A percentile compares a stretch with the other conserved stretches of the same genome.
Conservation (phyloP, 2,329 filamentous ascomycete genomes). For the Aspergillus flavus region DNA sequence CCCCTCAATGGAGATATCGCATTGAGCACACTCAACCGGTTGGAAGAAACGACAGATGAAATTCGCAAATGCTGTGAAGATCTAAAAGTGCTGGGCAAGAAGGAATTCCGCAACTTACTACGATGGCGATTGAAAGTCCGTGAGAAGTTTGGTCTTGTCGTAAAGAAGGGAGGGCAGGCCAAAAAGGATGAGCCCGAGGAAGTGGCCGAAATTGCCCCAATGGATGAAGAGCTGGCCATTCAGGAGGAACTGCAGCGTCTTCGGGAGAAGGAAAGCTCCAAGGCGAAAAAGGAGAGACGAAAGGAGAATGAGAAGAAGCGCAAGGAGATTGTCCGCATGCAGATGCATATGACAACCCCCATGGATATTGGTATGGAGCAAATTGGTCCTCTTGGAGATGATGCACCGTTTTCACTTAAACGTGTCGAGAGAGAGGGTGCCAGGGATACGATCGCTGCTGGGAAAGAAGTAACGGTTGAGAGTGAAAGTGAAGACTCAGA, state of each 20-base stretch:
- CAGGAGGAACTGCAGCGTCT: slow-evolving; percentile 84
- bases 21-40: slow-evolving; percentile 78
- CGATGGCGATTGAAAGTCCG: slow-evolving; percentile 88
- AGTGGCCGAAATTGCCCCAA: slow-evolving; percentile 78
- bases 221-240: slow-evolving; percentile 92
- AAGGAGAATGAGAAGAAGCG: slow-evolving; percentile 93
- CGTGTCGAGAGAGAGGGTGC: slow-evolving; percentile 75
- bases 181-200: slow-evolving; percentile 64
- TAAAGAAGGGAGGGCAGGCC: slow-evolving; percentile 65
- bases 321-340: slow-evolving; percentile 92
- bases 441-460: slow-evolving; percentile 69
- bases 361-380: slow-evolving; percentile 96
- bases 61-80: slow-evolving; percentile 78
- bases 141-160: slow-evolving; percentile 84
- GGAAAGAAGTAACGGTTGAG: slow-evolving; percentile 70
- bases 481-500: slow-evolving; percentile 64
- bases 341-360: slow-evolving; percentile 94
- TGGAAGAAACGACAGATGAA: slow-evolving; percentile 84
- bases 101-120: slow-evolving; percentile 88
- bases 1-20: slow-evolving; percentile 81
- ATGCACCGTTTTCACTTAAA: slow-evolving; percentile 85
- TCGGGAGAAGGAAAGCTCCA: slow-evolving; percentile 74
- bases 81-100: slow-evolving; percentile 86
- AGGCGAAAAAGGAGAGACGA: slow-evolving; percentile 80
- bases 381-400: slow-evolving; percentile 73